Evolutionary conservation across 768 basidiomycete species (phyloP).

Genomic region (Boletus reticulatus): DNA sequence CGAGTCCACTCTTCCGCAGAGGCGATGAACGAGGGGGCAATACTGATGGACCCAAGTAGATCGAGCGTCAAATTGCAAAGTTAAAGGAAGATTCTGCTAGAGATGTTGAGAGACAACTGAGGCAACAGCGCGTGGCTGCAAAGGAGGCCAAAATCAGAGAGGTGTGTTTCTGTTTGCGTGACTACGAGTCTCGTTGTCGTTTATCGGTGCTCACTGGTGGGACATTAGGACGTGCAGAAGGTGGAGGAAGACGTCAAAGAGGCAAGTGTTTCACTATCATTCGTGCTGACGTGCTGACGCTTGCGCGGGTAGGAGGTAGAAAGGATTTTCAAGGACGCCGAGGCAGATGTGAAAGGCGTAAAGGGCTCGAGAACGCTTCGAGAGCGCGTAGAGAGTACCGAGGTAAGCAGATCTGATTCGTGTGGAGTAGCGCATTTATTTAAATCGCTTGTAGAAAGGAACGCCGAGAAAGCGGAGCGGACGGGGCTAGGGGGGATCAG

Average conservation of each 20-base stretch:
- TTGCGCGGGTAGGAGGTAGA: slow-evolving; percentile 2
- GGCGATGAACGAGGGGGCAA: background rate
- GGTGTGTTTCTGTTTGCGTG: slow-evolving; percentile 3
- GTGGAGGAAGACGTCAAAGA: slow-evolving; percentile 3
- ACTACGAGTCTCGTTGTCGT: background rate
- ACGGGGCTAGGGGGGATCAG: background rate
- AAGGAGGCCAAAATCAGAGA: background rate
- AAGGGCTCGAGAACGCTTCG: background rate
- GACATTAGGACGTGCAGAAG: background rate
- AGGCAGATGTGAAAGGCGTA: background rate
- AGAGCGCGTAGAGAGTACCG: background rate
- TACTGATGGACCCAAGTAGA: slow-evolving; percentile 12
- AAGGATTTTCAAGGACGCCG: slow-evolving; percentile 1
- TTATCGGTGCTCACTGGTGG: background rate
- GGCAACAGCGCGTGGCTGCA: slow-evolving; percentile 14
- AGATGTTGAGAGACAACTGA: slow-evolving; percentile 23
- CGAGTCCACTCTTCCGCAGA: no score
- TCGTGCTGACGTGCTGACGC: no score
- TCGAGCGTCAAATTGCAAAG: slow-evolving; percentile 21
- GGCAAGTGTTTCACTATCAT: no score
- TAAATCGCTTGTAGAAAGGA: background rate
- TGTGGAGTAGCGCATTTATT: background rate
- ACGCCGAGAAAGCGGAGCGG: no score
- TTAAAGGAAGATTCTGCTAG: slow-evolving; percentile 20
- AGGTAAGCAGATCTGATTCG: background rate